Evolutionary conservation across 495 filamentous ascomycete species (phyloP).

Genomic region (Tuber melanosporum): DNA sequence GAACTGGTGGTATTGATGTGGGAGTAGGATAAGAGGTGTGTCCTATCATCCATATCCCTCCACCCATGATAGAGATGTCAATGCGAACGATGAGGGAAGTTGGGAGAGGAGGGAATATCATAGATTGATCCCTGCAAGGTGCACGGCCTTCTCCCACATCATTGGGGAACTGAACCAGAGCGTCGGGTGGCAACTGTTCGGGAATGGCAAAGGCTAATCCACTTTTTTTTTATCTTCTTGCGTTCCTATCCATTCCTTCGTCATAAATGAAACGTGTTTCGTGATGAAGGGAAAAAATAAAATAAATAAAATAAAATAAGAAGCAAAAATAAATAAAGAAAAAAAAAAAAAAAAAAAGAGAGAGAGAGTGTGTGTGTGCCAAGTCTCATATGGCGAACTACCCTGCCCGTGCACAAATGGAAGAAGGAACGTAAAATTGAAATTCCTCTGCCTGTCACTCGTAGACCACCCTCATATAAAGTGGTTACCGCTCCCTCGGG

Average conservation of each 20-base stretch:
- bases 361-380: neutral
- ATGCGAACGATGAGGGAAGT: neutral
- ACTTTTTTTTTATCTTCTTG: neutral
- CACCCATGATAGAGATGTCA: neutral
- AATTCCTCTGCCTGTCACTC: neutral
- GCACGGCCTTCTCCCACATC: conserved; percentile 39
- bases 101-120: neutral
- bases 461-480: neutral
- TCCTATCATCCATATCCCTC: neutral
- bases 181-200: conserved; percentile 10
- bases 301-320: conserved; percentile 8
- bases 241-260: conserved; percentile 8
- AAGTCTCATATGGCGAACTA: neutral
- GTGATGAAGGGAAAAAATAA: neutral
- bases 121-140: conserved; percentile 17
- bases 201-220: neutral
- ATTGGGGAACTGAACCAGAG: conserved; percentile 31
- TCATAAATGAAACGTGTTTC: conserved; percentile 3
- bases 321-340: conserved; percentile 1
- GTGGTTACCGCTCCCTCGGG: conserved; percentile 2
- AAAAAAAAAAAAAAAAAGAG: neutral
- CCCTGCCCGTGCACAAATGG: neutral
- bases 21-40: neutral
- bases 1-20: neutral
- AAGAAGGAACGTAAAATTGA: neutral